Base-by-base conservation (phyloP, 768 basidiomycete genomes). In the Calocera cornea region DNA sequence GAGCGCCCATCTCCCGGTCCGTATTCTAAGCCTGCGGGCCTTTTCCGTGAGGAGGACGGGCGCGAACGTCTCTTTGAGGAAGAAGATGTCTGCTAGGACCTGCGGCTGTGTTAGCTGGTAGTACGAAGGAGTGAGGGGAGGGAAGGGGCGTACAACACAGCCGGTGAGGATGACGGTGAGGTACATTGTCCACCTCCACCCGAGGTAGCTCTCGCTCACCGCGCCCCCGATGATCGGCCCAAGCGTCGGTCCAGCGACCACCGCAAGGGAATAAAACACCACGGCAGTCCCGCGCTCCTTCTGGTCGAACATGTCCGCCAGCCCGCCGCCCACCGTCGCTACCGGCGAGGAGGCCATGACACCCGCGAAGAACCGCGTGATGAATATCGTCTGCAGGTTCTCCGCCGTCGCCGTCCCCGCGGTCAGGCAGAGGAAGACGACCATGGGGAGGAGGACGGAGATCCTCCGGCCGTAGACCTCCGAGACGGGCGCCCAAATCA, bases 131-230 rank as follows among this genome's bases (percentile, higher is more conserved):
- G 44, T 8, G 44, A 47, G 24, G 44, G 19, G 19, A 19, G 5
- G 44, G 5, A 47, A 8, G 44, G 44, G 24, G 31, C 70, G 8
- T 27, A 74, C 41, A 41, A 77, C 69, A n/a, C 68, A 31, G 24
- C 70, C 69, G 16, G 74, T 72, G 27, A 77, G 69, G 68, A 77
- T 76, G 22, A 77, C 70, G 38, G 69, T 68, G 29, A 77, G 71
- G 68, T 76, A 78, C 70, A 74, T 72, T 1, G 76, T 77, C 77
- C 77, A 78, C 22, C 77, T 41, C 77, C 77, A 78, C 1, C 75
- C 75, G 1, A 76, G 69, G 24, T 71, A 73, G 24, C 70, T 72
- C 44, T 73, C 60, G 11, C 72, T 70, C 24, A 76, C 73, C 0
- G 74, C 72, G 8, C 69, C 66, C 2, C 77, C 76, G 12, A 77